phyloP scores from a whole-genome alignment of 352 stramenopile species.

The Phytophthora pini region DNA sequence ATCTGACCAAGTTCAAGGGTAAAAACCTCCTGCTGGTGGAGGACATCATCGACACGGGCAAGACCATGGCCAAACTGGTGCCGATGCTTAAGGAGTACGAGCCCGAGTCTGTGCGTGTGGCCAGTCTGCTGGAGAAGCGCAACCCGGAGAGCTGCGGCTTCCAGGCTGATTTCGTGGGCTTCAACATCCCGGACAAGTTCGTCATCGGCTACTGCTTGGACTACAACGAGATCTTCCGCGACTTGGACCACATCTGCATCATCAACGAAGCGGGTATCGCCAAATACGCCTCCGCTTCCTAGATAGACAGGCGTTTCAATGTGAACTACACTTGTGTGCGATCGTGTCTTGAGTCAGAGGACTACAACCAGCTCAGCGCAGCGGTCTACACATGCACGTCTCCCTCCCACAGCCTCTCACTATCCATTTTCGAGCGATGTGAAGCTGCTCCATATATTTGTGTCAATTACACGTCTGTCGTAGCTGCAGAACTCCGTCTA shows the following conservation, averaged over 20 bases:
- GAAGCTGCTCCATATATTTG: constrained; percentile 26
- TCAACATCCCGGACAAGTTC: constrained; percentile 97
- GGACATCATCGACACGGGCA: constrained; percentile 98
- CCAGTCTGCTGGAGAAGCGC: constrained; percentile 95
- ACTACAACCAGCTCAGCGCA: too few relatives aligned
- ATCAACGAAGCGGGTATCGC: constrained; percentile 94
- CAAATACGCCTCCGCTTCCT: constrained; percentile 73
- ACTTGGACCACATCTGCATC: constrained; percentile 96
- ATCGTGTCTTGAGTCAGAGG: background rate
- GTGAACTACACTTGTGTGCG: background rate
- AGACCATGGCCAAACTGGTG: constrained; percentile 93
- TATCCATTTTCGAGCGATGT: background rate
- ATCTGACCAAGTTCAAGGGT: constrained; percentile 86
- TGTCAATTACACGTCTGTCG: constrained; percentile 3
- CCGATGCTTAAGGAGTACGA: constrained; percentile 84
- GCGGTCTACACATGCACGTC: constrained; percentile 1
- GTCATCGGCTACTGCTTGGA: constrained; percentile 96
- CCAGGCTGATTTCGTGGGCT: constrained; percentile 95
- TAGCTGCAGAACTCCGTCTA: constrained; percentile 26
- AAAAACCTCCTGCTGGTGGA: constrained; percentile 96
- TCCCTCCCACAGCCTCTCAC: background rate
- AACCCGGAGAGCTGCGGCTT: constrained; percentile 90
- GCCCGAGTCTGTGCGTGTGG: constrained; percentile 88
- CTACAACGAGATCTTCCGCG: constrained; percentile 97
- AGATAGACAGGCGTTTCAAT: constrained; percentile 13